These are phyloP conservation scores for Diaporthe amygdali DNA, from an alignment of 2,329 filamentous ascomycete species.

Conservation along the genomic window DNA sequence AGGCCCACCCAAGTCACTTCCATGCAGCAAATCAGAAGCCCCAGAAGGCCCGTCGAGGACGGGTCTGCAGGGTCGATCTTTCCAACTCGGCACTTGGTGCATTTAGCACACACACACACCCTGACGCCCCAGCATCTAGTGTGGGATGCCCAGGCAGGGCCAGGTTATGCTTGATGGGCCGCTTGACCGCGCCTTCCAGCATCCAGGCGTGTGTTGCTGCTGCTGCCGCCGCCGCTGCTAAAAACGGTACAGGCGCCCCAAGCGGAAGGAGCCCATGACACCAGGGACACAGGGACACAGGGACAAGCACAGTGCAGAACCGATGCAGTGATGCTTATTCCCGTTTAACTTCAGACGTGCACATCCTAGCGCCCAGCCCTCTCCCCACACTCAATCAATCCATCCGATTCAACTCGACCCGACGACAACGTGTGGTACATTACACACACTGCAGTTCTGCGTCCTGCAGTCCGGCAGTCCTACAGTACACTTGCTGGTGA, in stretches of 20 bases:
- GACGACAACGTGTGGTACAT: not conserved
- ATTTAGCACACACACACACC: too few relatives aligned
- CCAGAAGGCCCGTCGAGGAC: not conserved
- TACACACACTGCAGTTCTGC: not conserved
- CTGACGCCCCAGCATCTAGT: not conserved
- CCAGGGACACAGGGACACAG: not conserved
- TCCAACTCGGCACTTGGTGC: conserved; percentile 24
- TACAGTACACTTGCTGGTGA: not conserved
- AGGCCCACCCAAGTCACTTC: not conserved
- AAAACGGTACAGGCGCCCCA: conserved; percentile 12
- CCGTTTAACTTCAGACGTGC: conserved; percentile 16
- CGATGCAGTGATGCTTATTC: conserved; percentile 17
- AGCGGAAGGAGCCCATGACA: too few relatives aligned
- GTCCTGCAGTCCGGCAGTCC: too few relatives aligned
- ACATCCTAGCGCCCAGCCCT: not conserved
- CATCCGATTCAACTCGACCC: not conserved
- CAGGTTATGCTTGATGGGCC: not conserved
- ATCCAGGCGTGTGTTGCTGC: not conserved
- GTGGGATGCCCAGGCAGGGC: not conserved
- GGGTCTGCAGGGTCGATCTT: conserved; percentile 25
- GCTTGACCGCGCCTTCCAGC: conserved; percentile 3
- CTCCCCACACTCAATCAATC: not conserved
- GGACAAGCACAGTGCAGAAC: not conserved
- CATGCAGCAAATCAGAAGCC: conserved; percentile 11
- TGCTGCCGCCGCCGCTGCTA: not conserved